Conservation (phyloP, 2,329 filamentous ascomycete species). For the Pseudogymnoascus sp. region DNA sequence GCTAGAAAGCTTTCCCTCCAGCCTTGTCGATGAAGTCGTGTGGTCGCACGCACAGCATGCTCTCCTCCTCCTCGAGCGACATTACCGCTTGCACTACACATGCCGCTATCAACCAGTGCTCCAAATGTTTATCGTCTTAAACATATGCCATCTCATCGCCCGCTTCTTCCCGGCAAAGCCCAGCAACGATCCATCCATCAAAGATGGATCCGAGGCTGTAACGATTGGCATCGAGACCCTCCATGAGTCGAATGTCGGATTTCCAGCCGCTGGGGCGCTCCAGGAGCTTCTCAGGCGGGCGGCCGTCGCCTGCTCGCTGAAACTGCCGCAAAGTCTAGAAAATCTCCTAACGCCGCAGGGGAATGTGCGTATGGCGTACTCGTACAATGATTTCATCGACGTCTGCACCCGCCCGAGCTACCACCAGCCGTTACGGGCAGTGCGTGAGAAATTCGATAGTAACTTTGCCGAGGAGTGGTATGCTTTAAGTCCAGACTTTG, state of each 20-base stretch:
- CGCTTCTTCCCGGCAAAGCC: constrained; percentile 24
- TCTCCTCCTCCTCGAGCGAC: constrained; percentile 25
- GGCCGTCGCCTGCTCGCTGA: constrained; percentile 21
- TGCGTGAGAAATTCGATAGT: constrained; percentile 25
- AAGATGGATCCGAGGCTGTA: constrained; percentile 24
- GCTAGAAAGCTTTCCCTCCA: constrained; percentile 21
- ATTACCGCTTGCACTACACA: constrained; percentile 25
- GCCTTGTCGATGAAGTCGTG: constrained; percentile 22
- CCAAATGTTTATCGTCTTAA: constrained; percentile 29
- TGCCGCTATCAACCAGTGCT: constrained; percentile 29
- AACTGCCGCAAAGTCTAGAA: constrained; percentile 19
- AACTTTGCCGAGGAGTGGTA: constrained; percentile 27
- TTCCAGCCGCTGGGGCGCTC: constrained; percentile 27
- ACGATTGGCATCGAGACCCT: constrained; percentile 25
- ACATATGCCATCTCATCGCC: constrained; percentile 27
- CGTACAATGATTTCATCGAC: constrained; percentile 26
- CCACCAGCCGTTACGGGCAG: constrained; percentile 23
- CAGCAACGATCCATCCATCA: constrained; percentile 18
- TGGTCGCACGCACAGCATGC: constrained; percentile 29
- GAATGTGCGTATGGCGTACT: constrained; percentile 6
- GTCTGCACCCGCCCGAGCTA: constrained; percentile 28
- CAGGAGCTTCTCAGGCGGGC: constrained; percentile 27
- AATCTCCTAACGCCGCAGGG: constrained; percentile 14
- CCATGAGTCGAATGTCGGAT: constrained; percentile 23
- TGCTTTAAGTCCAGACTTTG: constrained; percentile 16